These are phyloP conservation scores for Metschnikowia lachancei DNA, from an alignment of 805 yeast species.

Conservation along the genomic window DNA sequence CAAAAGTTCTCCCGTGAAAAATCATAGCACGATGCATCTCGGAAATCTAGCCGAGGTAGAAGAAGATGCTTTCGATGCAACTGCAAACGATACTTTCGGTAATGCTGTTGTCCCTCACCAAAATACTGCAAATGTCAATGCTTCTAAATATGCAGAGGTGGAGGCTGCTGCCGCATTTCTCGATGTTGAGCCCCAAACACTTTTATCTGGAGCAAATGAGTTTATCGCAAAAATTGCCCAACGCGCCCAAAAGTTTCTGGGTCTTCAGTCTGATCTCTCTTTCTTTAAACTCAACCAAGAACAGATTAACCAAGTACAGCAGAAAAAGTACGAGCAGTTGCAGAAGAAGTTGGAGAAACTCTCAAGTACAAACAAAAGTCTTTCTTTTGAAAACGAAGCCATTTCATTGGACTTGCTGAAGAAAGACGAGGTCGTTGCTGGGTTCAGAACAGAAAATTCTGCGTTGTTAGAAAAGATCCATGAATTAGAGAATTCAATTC, in stretches of 20 bases:
- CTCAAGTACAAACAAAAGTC: constrained; percentile 23
- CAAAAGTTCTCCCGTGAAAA: constrained; percentile 24
- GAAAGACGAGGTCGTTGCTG: constrained; percentile 16
- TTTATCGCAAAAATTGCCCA: constrained; percentile 23
- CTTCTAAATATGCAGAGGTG: constrained; percentile 10
- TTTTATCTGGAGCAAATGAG: constrained; percentile 13
- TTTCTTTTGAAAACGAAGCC: constrained; percentile 20
- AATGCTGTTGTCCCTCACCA: constrained; percentile 7
- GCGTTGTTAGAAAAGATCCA: constrained; percentile 18
- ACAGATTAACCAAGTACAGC: constrained; percentile 28
- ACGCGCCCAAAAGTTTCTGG: constrained; percentile 30
- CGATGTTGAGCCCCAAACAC: constrained; percentile 23
- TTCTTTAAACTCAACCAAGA: constrained; percentile 37
- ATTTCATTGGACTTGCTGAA: constrained; percentile 7
- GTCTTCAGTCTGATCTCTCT: constrained; percentile 30
- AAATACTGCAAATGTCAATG: constrained; percentile 3
- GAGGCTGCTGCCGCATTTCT: constrained; percentile 29
- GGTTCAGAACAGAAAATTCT: constrained; percentile 18
- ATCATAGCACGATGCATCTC: constrained; percentile 12
- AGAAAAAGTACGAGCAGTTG: constrained; percentile 22
- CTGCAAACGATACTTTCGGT: constrained; percentile 20
- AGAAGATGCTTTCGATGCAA: constrained; percentile 17
- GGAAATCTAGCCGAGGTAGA: constrained; percentile 15
- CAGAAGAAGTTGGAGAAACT: constrained; percentile 22
- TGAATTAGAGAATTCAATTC: constrained; percentile 18